Conservation (phyloP, 306 rosid species). For the Calophaca sinica region DNA sequence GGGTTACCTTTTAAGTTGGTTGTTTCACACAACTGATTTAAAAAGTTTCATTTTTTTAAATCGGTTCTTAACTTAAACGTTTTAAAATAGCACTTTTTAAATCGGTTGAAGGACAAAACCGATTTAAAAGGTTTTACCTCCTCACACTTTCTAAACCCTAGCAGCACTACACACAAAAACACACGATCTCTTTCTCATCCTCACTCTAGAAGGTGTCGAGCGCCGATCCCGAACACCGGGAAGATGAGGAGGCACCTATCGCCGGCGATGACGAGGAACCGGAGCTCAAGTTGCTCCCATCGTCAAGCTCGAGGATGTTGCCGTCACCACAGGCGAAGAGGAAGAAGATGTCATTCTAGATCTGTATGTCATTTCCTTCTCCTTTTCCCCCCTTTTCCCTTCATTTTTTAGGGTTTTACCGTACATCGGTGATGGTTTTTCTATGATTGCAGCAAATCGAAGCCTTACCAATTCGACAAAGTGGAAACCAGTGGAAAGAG, state of each 20-base stretch:
- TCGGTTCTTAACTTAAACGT: too few relatives aligned
- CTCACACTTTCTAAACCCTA: slow-evolving; percentile 45
- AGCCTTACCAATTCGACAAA: slow-evolving; percentile 91
- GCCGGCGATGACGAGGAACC: slow-evolving; percentile 95
- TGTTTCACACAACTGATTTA: too few relatives aligned
- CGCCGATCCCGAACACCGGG: slow-evolving; percentile 84
- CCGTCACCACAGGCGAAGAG: slow-evolving; percentile 93
- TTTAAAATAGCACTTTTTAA: too few relatives aligned
- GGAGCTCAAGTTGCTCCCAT: slow-evolving; percentile 98
- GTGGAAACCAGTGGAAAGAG: slow-evolving; percentile 98
- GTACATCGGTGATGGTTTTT: slow-evolving; percentile 12
- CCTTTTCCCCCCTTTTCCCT: neutral
- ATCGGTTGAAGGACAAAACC: too few relatives aligned
- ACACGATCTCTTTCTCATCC: neutral
- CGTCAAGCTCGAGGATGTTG: slow-evolving; percentile 87
- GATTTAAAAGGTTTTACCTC: too few relatives aligned
- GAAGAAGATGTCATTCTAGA: slow-evolving; percentile 82
- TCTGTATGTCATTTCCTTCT: slow-evolving; percentile 57
- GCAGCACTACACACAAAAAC: neutral
- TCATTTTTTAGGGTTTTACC: slow-evolving; percentile 6
- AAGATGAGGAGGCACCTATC: slow-evolving; percentile 76
- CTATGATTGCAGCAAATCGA: slow-evolving; percentile 65
- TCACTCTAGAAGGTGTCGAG: slow-evolving; percentile 62
- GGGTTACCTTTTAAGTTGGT: too few relatives aligned
- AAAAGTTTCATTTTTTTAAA: too few relatives aligned